A percentile compares a stretch with the other conserved stretches of the same genome.
phyloP scores from a whole-genome alignment of 305 asterid species.

The Striga hermonthica region DNA sequence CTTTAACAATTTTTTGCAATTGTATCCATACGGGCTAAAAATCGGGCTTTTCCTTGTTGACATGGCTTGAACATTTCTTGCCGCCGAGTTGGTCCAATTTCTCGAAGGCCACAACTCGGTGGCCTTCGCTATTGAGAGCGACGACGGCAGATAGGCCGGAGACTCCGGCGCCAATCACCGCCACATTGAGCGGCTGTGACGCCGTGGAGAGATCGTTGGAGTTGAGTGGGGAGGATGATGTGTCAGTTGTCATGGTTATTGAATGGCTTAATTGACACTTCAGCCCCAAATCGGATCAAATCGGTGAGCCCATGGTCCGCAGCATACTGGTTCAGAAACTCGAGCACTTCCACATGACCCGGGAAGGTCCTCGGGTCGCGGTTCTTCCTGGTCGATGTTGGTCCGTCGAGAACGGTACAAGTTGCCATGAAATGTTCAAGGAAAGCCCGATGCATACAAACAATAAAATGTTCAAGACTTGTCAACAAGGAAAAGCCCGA shows the following conservation, averaged over 20 bases:
- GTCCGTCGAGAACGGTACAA: slow-evolving; percentile 50
- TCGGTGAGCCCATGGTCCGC: slow-evolving; percentile 39
- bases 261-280: no score
- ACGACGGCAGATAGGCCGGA: slow-evolving; percentile 53
- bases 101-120: slow-evolving; percentile 44
- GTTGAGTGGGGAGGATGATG: neutral
- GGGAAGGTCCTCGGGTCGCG: slow-evolving; percentile 42
- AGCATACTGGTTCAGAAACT: slow-evolving; percentile 51
- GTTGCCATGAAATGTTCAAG: no score
- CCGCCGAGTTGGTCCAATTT: slow-evolving; percentile 58
- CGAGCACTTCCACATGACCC: slow-evolving; percentile 55
- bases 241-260: neutral
- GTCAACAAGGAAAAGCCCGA: no score
- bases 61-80: no score
- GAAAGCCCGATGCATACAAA: no score
- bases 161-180: slow-evolving; percentile 77
- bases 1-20: no score
- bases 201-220: slow-evolving; percentile 30
- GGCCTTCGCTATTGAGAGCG: slow-evolving; percentile 51
- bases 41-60: no score
- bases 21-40: no score
- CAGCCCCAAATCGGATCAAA: slow-evolving; percentile 40
- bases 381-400: slow-evolving; percentile 34
- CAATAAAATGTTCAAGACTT: no score
- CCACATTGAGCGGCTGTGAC: slow-evolving; percentile 40